A percentile compares a stretch with the other conserved stretches of the same genome.
Evolutionary conservation across 345 rosid genomes (phyloP).

Genomic region (Raphanus raphanistrum): DNA sequence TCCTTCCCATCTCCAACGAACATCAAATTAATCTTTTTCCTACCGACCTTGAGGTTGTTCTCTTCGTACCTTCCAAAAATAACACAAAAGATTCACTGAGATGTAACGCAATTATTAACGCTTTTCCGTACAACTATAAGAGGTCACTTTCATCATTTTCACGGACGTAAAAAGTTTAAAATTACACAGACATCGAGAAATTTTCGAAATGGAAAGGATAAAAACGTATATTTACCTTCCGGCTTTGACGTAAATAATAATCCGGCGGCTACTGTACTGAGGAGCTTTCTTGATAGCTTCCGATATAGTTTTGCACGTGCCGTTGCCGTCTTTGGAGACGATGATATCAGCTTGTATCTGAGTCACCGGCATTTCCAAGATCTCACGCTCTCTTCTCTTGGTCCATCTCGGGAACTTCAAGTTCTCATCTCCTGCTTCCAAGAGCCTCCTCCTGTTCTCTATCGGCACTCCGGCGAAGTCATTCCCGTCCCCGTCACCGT

Average conservation of each 20-base stretch:
- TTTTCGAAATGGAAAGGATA: not conserved
- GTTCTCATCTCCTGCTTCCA: slow-evolving; percentile 17
- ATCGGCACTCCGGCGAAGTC: slow-evolving; percentile 84
- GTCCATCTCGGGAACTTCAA: slow-evolving; percentile 68
- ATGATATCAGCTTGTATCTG: slow-evolving; percentile 77
- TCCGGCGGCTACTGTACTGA: slow-evolving; percentile 64
- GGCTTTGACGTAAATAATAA: slow-evolving; percentile 81
- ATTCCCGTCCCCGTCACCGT: slow-evolving; percentile 30
- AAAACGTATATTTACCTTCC: slow-evolving; percentile 63
- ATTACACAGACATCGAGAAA: not conserved
- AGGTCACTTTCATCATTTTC: slow-evolving; percentile 2
- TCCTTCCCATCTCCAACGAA: slow-evolving; percentile 91
- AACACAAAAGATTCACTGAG: not conserved
- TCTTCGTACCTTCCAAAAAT: slow-evolving; percentile 77
- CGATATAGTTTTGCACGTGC: slow-evolving; percentile 73
- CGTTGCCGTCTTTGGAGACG: slow-evolving; percentile 83
- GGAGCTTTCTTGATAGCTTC: slow-evolving; percentile 94
- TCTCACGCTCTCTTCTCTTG: slow-evolving; percentile 56
- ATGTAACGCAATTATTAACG: slow-evolving; percentile 16
- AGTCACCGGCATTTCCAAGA: slow-evolving; percentile 54
- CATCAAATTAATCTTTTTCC: slow-evolving; percentile 86
- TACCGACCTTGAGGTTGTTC: slow-evolving; percentile 73
- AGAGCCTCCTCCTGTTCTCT: slow-evolving; percentile 58
- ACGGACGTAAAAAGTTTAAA: slow-evolving; percentile 15
- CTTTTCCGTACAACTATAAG: not conserved